A percentile compares a stretch with the other conserved stretches of the same genome.
These are phyloP conservation scores for Ustilago hordei DNA, from an alignment of 1,284 basidiomycete genomes.

Conservation along the genomic window DNA sequence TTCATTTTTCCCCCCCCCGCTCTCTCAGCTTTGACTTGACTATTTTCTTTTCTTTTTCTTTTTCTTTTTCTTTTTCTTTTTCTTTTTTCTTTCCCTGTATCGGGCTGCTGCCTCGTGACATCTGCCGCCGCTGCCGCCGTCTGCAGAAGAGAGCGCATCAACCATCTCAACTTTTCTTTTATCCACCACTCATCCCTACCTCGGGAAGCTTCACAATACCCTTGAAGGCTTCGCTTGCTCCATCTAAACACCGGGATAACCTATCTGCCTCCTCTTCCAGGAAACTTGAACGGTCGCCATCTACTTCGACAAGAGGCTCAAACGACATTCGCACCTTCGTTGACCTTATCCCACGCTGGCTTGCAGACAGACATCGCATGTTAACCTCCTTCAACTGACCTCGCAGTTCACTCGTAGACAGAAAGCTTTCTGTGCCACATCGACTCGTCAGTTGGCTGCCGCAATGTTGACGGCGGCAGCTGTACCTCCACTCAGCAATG, in stretches of 20 bases:
- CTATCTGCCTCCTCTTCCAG: background rate
- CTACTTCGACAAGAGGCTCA: background rate
- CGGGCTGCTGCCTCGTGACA: slow-evolving; percentile 3
- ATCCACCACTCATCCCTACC: background rate
- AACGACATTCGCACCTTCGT: slow-evolving; percentile 4
- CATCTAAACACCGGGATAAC: background rate
- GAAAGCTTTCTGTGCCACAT: background rate
- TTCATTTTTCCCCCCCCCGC: background rate
- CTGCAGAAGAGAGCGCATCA: slow-evolving; percentile 5
- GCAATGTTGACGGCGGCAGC: slow-evolving; percentile 33
- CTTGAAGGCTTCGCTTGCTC: background rate
- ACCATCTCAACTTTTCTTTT: background rate
- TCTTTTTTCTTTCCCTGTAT: background rate
- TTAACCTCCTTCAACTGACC: background rate
- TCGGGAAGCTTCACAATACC: background rate
- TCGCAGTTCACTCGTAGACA: background rate
- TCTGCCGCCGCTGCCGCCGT: background rate
- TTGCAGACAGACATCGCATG: background rate
- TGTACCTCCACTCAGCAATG: slow-evolving; percentile 2
- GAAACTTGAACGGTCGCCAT: too few species aligned
- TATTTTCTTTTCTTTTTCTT: too few species aligned
- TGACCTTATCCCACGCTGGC: background rate
- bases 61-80: too few species aligned
- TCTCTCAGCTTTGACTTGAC: too few species aligned
- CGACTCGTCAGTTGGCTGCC: background rate